Evolutionary conservation across 495 filamentous ascomycete genomes (phyloP).

Genomic region (Usnea hakonensis): DNA sequence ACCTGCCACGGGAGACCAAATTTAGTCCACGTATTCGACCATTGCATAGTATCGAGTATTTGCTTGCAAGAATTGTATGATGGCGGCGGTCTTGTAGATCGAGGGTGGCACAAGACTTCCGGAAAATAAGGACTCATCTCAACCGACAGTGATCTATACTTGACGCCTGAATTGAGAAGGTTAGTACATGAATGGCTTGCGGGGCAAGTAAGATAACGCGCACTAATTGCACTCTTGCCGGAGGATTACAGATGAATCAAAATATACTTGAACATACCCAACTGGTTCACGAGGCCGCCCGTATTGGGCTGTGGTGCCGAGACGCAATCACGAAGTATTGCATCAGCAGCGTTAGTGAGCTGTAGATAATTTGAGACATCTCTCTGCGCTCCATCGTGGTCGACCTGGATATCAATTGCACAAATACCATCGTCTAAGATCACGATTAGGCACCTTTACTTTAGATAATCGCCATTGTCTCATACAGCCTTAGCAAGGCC

Average conservation of each 20-base stretch:
- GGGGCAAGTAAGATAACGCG: not conserved
- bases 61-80: not conserved
- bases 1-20: not conserved
- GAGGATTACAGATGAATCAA: too few species aligned
- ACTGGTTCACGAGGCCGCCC: not conserved
- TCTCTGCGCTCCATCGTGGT: not conserved
- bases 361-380: not conserved
- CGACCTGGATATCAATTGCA: not conserved
- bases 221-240: too few species aligned
- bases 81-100: not conserved
- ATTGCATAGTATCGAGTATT: not conserved
- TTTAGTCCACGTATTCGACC: not conserved
- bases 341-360: not conserved
- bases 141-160: not conserved
- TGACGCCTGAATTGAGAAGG: not conserved
- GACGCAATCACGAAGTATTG: not conserved
- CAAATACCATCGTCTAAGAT: not conserved
- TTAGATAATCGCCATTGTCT: not conserved
- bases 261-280: not conserved
- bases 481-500: not conserved
- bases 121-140: not conserved
- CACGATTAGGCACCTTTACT: not conserved
- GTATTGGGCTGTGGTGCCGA: not conserved
- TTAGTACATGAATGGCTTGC: too few species aligned
- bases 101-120: not conserved